phyloP scores from a whole-genome alignment of 768 basidiomycete species.

The Suillus clintonianus region DNA sequence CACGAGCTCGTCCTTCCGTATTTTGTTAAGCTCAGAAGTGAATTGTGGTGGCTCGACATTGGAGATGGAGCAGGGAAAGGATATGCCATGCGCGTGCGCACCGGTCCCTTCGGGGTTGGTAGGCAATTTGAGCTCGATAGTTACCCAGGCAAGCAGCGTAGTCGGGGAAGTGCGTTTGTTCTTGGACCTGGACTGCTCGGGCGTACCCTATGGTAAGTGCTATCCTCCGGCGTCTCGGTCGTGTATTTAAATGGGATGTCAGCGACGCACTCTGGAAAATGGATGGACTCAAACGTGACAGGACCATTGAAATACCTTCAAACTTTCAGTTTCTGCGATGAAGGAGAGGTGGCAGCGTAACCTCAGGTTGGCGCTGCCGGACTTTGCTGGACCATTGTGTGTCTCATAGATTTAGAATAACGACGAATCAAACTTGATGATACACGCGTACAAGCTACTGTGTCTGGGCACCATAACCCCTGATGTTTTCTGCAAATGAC shows the following conservation, averaged over 20 bases:
- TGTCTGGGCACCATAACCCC: slow-evolving; percentile 91
- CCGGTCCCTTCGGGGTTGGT: not conserved
- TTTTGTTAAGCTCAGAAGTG: not conserved
- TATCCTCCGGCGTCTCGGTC: not conserved
- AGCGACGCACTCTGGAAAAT: not conserved
- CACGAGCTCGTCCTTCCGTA: not conserved
- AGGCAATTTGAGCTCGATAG: not conserved
- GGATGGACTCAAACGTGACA: not conserved
- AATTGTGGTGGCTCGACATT: not conserved
- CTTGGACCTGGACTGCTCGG: not conserved
- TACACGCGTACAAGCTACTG: slow-evolving; percentile 47
- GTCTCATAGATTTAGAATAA: not conserved
- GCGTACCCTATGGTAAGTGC: not conserved
- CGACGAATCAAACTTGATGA: slow-evolving; percentile 3
- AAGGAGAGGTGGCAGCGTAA: not conserved
- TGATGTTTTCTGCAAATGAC: slow-evolving; percentile 90
- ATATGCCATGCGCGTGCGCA: not conserved
- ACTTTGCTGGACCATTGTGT: too few species aligned
- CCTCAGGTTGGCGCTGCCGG: not conserved
- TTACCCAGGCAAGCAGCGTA: not conserved
- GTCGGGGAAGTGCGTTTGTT: not conserved
- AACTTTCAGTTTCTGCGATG: not conserved
- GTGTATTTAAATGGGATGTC: not conserved
- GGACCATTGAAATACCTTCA: not conserved
- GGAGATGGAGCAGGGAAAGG: not conserved